phyloP scores from a whole-genome alignment of 768 basidiomycete genomes.

The Tricholoma furcatifolium region DNA sequence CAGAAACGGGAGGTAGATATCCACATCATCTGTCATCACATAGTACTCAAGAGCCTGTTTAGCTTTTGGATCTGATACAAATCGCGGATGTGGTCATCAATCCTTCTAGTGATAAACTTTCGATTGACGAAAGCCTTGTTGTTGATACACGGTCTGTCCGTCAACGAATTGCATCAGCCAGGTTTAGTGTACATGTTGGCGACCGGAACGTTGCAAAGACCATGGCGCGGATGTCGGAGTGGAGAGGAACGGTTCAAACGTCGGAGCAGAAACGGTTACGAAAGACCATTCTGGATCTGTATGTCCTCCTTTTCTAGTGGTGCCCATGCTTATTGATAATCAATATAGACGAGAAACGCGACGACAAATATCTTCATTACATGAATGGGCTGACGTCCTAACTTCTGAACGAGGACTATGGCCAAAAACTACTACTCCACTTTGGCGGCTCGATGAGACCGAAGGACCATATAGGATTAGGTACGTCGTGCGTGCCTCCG shows the following conservation, averaged over 20 bases:
- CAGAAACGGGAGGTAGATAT: constrained; percentile 71
- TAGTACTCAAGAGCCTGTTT: constrained; percentile 3
- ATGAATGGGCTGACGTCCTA: constrained; percentile 60
- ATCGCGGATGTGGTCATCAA: constrained; percentile 51
- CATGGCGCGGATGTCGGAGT: constrained; percentile 62
- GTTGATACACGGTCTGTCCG: constrained; percentile 50
- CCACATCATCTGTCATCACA: neutral
- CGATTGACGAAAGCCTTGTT: constrained; percentile 54
- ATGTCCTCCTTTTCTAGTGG: constrained; percentile 20
- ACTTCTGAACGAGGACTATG: constrained; percentile 83
- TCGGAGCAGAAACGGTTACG: constrained; percentile 74
- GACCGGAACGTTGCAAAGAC: constrained; percentile 64
- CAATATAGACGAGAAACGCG: constrained; percentile 70
- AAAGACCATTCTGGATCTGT: constrained; percentile 76
- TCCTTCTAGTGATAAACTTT: constrained; percentile 43
- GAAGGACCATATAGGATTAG: constrained; percentile 88
- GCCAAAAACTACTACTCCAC: constrained; percentile 50
- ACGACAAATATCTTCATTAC: constrained; percentile 60
- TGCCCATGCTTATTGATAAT: neutral
- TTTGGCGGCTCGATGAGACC: constrained; percentile 88
- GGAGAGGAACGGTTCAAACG: constrained; percentile 65
- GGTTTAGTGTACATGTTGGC: constrained; percentile 62
- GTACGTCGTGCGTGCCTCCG: constrained; percentile 34
- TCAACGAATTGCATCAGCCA: constrained; percentile 52
- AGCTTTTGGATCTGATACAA: constrained; percentile 62